Percentiles rank a stretch among this genome's conserved stretches.
Evolutionary conservation across 106 monocot species (phyloP).

Genomic region (Acorus calamus): DNA sequence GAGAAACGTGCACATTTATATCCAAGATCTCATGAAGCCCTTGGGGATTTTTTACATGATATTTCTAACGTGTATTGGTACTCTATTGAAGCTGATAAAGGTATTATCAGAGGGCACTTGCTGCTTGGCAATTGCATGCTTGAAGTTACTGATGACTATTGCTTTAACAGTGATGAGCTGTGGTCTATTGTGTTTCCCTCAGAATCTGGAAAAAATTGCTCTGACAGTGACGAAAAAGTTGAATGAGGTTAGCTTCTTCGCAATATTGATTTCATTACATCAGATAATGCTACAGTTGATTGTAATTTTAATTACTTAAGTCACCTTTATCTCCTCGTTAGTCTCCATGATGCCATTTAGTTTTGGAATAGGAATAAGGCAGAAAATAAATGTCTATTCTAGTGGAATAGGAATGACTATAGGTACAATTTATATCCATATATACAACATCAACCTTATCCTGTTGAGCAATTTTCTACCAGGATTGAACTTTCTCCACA

Average conservation of each 20-base stretch:
- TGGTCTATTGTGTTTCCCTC: constrained; percentile 91
- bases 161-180: constrained; percentile 57
- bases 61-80: constrained; percentile 63
- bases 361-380: no score
- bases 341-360: no score
- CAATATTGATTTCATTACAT: neutral
- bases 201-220: constrained; percentile 65
- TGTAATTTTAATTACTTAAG: no score
- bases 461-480: no score
- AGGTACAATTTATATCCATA: no score
- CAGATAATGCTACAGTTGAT: no score
- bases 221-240: constrained; percentile 51
- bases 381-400: no score
- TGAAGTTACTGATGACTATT: constrained; percentile 51
- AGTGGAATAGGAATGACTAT: no score
- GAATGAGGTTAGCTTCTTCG: constrained; percentile 63
- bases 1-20: constrained; percentile 70
- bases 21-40: constrained; percentile 59
- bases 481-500: no score
- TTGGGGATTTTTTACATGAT: constrained; percentile 40
- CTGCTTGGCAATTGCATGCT: constrained; percentile 38
- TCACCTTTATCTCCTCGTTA: no score
- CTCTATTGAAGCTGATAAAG: constrained; percentile 41
- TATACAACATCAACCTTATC: no score
- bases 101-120: constrained; percentile 54